phyloP scores from a whole-genome alignment of 352 stramenopile genomes.

The Pythium phragmiticola region DNA sequence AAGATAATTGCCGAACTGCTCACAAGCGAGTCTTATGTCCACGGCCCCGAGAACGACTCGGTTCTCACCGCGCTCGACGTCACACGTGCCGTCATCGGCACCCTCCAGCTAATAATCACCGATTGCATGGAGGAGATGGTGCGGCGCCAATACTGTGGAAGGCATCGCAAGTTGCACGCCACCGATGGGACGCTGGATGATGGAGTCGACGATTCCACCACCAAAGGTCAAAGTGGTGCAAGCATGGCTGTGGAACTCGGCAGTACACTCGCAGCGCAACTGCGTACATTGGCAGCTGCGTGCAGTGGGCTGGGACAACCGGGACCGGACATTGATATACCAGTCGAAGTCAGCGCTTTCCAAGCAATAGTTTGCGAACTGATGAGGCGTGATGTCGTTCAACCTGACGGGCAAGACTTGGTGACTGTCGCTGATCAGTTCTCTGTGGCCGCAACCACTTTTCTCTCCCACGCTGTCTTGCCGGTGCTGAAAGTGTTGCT shows the following conservation, averaged over 20 bases:
- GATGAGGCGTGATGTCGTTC: not conserved
- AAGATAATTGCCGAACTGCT: constrained; percentile 29
- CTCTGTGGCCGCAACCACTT: not conserved
- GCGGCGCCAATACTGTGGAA: not conserved
- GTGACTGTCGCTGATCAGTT: not conserved
- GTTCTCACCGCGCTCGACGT: not conserved
- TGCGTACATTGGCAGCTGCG: not conserved
- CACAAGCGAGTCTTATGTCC: not conserved
- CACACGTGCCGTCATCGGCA: not conserved
- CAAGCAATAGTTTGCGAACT: constrained; percentile 1
- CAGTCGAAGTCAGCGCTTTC: not conserved
- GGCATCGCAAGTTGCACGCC: not conserved
- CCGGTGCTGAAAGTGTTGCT: constrained; percentile 24
- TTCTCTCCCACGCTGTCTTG: not conserved
- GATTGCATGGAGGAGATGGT: not conserved
- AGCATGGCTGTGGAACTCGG: not conserved
- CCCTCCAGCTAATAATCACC: constrained; percentile 2
- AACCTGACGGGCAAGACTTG: not conserved
- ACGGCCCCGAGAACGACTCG: not conserved
- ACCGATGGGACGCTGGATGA: not conserved
- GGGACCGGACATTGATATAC: not conserved
- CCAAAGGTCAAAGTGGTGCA: not conserved
- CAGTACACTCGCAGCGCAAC: not conserved
- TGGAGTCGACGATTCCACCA: not conserved
- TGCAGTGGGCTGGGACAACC: not conserved